A percentile compares a stretch with the other conserved stretches of the same genome.
Conservation (phyloP, 108 stramenopile species). For the Mayamaea pseudoterrestris region DNA sequence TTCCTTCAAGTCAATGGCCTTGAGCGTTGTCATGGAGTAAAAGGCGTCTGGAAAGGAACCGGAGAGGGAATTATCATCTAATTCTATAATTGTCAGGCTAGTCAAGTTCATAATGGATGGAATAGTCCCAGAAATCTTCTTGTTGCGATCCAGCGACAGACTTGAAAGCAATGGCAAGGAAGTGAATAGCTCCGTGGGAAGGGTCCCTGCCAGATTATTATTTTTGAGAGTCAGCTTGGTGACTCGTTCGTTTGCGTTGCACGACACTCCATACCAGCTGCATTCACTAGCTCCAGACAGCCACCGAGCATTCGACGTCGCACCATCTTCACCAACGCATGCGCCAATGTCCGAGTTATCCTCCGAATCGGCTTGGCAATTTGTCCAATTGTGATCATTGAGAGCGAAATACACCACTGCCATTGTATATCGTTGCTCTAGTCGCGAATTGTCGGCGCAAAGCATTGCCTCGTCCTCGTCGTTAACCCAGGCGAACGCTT, state of each 20-base stretch:
- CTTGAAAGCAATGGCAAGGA: slow-evolving; percentile 5
- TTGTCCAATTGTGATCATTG: too few species aligned
- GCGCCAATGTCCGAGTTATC: too few species aligned
- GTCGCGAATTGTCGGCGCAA: too few species aligned
- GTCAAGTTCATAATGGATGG: slow-evolving; percentile 12
- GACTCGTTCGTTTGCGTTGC: slow-evolving; percentile 11
- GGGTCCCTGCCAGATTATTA: slow-evolving; percentile 23
- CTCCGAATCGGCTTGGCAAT: too few species aligned
- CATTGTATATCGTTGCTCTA: too few species aligned
- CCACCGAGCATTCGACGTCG: too few species aligned
- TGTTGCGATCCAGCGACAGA: slow-evolving; percentile 19
- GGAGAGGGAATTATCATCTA: slow-evolving; percentile 18
- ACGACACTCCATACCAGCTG: slow-evolving; percentile 44
- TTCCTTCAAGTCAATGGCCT: slow-evolving; percentile 16
- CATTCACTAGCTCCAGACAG: slow-evolving; percentile 33
- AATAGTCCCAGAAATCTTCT: slow-evolving; percentile 18
- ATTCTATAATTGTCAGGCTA: slow-evolving; percentile 13
- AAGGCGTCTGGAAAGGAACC: slow-evolving; percentile 20
- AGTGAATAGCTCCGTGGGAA: slow-evolving; percentile 23
- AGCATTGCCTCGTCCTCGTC: too few species aligned
- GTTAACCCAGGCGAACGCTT: too few species aligned
- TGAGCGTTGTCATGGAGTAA: slow-evolving; percentile 8
- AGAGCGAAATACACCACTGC: too few species aligned
- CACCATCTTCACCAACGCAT: too few species aligned
- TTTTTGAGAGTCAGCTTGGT: slow-evolving; percentile 11